Evolutionary conservation across 169 alveolate species (phyloP).

Genomic region (Ichthyophthirius multifiliis): DNA sequence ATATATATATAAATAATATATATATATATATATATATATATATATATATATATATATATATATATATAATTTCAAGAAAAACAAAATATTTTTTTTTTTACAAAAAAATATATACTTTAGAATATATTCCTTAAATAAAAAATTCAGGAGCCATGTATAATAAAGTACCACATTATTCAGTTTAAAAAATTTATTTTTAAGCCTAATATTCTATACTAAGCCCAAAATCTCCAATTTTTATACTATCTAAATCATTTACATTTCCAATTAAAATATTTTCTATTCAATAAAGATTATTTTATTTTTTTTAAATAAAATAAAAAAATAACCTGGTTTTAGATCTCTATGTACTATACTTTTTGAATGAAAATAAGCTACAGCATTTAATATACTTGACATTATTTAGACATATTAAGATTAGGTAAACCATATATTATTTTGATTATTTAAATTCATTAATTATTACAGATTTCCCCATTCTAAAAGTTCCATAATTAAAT

Average conservation of each 20-base stretch:
- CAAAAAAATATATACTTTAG: slow-evolving; percentile 20
- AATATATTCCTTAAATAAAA: slow-evolving; percentile 55
- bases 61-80: no score
- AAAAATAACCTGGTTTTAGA: slow-evolving; percentile 51
- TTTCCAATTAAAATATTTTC: slow-evolving; percentile 74
- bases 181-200: slow-evolving; percentile 32
- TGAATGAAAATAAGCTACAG: slow-evolving; percentile 68
- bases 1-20: no score
- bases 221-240: slow-evolving; percentile 76
- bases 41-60: no score
- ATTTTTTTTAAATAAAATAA: not conserved
- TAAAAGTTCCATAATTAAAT: slow-evolving; percentile 51
- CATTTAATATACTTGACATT: slow-evolving; percentile 46
- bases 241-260: slow-evolving; percentile 39
- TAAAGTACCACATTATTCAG: slow-evolving; percentile 74
- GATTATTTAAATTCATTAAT: slow-evolving; percentile 18
- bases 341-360: slow-evolving; percentile 76
- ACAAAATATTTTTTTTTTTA: no score
- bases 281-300: not conserved
- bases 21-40: no score
- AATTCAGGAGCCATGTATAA: slow-evolving; percentile 83
- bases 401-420: slow-evolving; percentile 46
- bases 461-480: slow-evolving; percentile 45
- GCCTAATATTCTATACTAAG: slow-evolving; percentile 61
- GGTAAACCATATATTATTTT: slow-evolving; percentile 27